Conservation (phyloP, 805 yeast genomes). For the Ascoidea tarda region DNA sequence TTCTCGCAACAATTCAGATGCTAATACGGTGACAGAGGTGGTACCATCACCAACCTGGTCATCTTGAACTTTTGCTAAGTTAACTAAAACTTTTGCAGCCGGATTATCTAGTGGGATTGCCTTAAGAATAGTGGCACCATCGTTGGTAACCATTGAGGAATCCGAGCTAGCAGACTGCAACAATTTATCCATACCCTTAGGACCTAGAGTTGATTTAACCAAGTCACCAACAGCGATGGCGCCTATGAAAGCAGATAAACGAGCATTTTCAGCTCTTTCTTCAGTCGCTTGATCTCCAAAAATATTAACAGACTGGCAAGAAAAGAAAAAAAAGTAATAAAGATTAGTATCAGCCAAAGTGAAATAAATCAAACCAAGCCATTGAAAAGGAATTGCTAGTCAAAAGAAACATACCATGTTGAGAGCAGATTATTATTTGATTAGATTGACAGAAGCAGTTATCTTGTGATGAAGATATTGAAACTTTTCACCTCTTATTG, state of each 20-base stretch:
- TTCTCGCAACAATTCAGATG: constrained; percentile 85
- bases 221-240: constrained; percentile 98
- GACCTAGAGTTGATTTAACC: constrained; percentile 81
- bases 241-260: constrained; percentile 93
- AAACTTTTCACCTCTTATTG: no score
- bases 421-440: no score
- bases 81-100: constrained; percentile 91
- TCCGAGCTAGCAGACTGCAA: constrained; percentile 78
- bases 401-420: no score
- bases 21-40: constrained; percentile 83
- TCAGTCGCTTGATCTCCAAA: constrained; percentile 96
- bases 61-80: constrained; percentile 91
- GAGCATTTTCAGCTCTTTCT: constrained; percentile 96
- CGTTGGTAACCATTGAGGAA: constrained; percentile 77
- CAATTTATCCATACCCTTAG: constrained; percentile 97
- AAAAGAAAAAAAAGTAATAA: no score
- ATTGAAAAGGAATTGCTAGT: no score
- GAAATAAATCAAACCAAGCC: no score
- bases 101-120: constrained; percentile 94
- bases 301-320: constrained; percentile 61
- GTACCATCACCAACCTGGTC: constrained; percentile 99
- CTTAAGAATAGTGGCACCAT: constrained; percentile 94
- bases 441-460: no score
- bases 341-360: no score
- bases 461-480: no score